Conservation (phyloP, 2,329 filamentous ascomycete genomes). For the Oidium heveae region DNA sequence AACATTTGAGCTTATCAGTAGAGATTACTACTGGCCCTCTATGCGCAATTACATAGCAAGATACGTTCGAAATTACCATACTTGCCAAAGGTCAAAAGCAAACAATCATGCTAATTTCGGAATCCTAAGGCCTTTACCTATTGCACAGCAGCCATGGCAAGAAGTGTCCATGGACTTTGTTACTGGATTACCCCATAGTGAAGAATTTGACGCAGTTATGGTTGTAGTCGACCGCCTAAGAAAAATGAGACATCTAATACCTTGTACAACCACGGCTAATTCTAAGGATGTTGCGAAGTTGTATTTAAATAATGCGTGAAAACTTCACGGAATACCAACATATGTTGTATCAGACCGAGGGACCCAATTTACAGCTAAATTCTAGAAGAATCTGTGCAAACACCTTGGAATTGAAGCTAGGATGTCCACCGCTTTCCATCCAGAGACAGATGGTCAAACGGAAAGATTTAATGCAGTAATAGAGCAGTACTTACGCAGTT, state of each 20-base stretch:
- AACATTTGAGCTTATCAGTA: background rate
- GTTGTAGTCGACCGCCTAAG: background rate
- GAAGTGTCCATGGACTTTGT: background rate
- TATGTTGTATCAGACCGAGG: background rate
- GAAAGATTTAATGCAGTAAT: conserved; percentile 1
- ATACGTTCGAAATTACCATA: background rate
- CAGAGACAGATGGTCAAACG: conserved; percentile 1
- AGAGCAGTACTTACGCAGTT: conserved; percentile 1
- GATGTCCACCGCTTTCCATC: conserved; percentile 2
- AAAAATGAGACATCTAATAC: background rate
- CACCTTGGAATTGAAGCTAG: background rate
- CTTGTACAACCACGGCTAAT: background rate
- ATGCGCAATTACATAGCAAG: background rate
- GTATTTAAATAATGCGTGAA: background rate
- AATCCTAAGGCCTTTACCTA: background rate
- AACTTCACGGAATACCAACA: background rate
- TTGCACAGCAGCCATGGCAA: background rate
- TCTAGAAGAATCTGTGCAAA: background rate
- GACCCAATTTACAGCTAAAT: background rate
- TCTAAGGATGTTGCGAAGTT: background rate
- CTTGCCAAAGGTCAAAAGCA: background rate
- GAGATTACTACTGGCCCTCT: background rate
- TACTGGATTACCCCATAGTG: background rate
- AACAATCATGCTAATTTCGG: background rate
- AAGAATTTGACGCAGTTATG: background rate